These are phyloP conservation scores for Candida labiduridarum DNA, from an alignment of 1,139 yeast species.

Conservation along the genomic window DNA sequence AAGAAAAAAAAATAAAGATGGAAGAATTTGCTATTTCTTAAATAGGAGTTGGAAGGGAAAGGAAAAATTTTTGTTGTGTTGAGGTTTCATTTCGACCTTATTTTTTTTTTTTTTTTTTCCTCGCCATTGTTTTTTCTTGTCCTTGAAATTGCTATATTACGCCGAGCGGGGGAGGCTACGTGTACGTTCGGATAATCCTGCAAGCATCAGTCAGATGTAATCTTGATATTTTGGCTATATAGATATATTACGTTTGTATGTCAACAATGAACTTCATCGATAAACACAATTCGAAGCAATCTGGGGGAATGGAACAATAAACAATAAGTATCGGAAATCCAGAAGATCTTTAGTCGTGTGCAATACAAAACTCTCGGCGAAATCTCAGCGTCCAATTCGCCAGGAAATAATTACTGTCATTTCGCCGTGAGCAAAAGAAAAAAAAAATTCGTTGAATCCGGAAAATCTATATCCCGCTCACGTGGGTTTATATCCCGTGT, in stretches of 20 bases:
- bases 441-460: not conserved
- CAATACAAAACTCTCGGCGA: not conserved
- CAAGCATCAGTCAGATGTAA: not conserved
- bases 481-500: not conserved
- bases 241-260: no score
- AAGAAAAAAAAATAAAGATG: not conserved
- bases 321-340: not conserved
- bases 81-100: constrained; percentile 1
- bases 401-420: not conserved
- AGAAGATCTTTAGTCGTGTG: not conserved
- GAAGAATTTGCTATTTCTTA: not conserved
- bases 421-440: not conserved
- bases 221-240: no score
- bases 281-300: not conserved
- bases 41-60: not conserved
- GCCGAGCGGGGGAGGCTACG: constrained; percentile 1
- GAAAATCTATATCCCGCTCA: not conserved
- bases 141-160: not conserved
- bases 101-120: not conserved
- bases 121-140: not conserved
- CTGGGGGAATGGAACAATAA: not conserved
- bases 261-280: no score
- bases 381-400: not conserved
- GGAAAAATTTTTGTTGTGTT: constrained; percentile 1
- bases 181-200: not conserved